Evolutionary conservation across 208 protist species (phyloP).

Genomic region (Trypanosoma mega): DNA sequence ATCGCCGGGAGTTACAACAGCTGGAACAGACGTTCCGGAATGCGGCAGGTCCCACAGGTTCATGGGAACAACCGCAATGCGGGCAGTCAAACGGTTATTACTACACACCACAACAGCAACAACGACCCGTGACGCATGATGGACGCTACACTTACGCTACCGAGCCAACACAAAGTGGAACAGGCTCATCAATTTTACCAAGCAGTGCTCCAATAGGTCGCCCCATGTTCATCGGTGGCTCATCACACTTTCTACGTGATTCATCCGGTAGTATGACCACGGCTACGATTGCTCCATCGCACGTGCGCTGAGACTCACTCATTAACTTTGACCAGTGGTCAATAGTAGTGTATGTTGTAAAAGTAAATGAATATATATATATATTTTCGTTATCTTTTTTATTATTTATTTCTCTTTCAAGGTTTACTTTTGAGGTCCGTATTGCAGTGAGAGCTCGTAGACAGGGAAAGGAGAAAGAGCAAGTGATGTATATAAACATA

Average conservation of each 20-base stretch:
- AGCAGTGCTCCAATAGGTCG: conserved; percentile 28
- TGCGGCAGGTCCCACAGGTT: conserved; percentile 14
- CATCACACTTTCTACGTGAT: conserved; percentile 37
- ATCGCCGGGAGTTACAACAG: conserved; percentile 56
- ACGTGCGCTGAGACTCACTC: conserved; percentile 1
- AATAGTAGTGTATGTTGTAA: too few relatives aligned
- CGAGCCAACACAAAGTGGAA: not conserved
- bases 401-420: too few relatives aligned
- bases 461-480: too few relatives aligned
- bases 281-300: conserved; percentile 50
- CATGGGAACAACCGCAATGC: not conserved
- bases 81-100: too few relatives aligned
- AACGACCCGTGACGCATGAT: not conserved
- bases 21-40: conserved; percentile 54
- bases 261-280: conserved; percentile 49
- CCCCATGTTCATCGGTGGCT: conserved; percentile 56
- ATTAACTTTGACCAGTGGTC: not conserved
- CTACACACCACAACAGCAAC: too few relatives aligned
- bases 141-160: not conserved
- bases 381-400: conserved; percentile 22
- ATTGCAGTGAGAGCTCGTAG: too few relatives aligned
- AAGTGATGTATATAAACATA: too few relatives aligned
- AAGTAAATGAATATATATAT: conserved; percentile 16
- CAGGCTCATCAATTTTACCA: not conserved
- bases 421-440: too few relatives aligned